Percentiles rank a stretch among this genome's conserved stretches.
Conservation (phyloP, 306 rosid species). For the Oxytropis ochrocephala region DNA sequence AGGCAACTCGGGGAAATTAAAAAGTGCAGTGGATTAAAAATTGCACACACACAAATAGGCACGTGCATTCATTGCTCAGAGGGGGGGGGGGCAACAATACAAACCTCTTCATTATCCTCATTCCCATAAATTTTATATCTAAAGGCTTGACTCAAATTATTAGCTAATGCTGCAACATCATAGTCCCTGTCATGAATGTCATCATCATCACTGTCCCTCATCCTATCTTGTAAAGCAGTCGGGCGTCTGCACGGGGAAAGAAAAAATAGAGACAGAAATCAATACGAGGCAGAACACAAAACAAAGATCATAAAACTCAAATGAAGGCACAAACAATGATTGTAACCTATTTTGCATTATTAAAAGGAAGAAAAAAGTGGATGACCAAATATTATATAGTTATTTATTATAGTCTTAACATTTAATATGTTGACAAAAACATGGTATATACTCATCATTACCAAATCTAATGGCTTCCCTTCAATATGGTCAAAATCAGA, state of each 20-base stretch:
- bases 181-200: constrained; percentile 89
- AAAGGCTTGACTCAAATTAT: constrained; percentile 91
- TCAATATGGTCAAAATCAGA: not conserved
- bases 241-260: constrained; percentile 66
- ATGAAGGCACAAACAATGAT: not conserved
- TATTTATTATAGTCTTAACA: not conserved
- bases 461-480: not conserved
- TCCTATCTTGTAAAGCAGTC: constrained; percentile 90
- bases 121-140: constrained; percentile 89
- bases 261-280: not conserved
- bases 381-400: not conserved
- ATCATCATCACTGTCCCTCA: constrained; percentile 93
- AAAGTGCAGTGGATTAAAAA: not conserved
- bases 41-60: not conserved
- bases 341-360: not conserved
- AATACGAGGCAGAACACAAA: not conserved
- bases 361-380: not conserved
- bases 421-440: not conserved
- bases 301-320: not conserved
- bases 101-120: constrained; percentile 90
- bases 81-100: constrained; percentile 2
- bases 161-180: constrained; percentile 88
- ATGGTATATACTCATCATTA: not conserved
- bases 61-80: constrained; percentile 6
- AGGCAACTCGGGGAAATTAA: not conserved